Conservation (phyloP, 371 early-diverging fungal genomes). For the Actinomortierella ambigua region DNA sequence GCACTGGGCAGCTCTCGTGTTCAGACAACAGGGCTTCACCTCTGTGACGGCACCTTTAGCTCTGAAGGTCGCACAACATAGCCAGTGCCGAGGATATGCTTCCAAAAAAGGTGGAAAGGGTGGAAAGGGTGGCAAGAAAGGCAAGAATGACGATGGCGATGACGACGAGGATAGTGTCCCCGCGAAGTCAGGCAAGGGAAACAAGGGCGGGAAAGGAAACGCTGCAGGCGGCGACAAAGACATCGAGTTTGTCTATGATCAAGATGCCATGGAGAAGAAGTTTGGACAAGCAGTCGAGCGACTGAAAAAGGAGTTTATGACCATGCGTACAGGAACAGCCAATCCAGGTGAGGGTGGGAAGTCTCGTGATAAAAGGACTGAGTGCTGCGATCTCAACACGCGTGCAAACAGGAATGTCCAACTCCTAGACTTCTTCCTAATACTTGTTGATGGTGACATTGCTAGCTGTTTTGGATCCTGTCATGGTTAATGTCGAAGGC, state of each 20-base stretch:
- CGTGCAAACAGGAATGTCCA: not conserved
- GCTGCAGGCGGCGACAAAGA: conserved; percentile 23
- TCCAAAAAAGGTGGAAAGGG: conserved; percentile 41
- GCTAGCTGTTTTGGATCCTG: conserved; percentile 75
- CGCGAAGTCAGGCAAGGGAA: conserved; percentile 28
- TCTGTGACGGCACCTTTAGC: conserved; percentile 15
- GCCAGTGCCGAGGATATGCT: conserved; percentile 31
- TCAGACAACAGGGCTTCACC: conserved; percentile 6
- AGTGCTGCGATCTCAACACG: not conserved
- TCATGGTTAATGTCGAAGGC: conserved; percentile 68
- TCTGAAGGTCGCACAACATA: conserved; percentile 4
- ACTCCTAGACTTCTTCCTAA: conserved; percentile 1
- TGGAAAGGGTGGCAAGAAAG: conserved; percentile 48
- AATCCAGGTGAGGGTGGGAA: conserved; percentile 58
- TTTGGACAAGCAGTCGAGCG: conserved; percentile 44
- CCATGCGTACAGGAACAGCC: conserved; percentile 76
- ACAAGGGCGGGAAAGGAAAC: conserved; percentile 5
- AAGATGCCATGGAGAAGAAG: conserved; percentile 43
- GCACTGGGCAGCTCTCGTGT: conserved; percentile 8
- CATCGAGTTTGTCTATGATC: conserved; percentile 32
- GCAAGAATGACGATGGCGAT: conserved; percentile 26
- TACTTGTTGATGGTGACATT: not conserved
- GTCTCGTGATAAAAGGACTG: not conserved
- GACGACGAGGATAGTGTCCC: conserved; percentile 24
- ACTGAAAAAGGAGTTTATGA: conserved; percentile 67